Conservation (phyloP, 345 rosid species). For the Psidium friedrichsthalianum region DNA sequence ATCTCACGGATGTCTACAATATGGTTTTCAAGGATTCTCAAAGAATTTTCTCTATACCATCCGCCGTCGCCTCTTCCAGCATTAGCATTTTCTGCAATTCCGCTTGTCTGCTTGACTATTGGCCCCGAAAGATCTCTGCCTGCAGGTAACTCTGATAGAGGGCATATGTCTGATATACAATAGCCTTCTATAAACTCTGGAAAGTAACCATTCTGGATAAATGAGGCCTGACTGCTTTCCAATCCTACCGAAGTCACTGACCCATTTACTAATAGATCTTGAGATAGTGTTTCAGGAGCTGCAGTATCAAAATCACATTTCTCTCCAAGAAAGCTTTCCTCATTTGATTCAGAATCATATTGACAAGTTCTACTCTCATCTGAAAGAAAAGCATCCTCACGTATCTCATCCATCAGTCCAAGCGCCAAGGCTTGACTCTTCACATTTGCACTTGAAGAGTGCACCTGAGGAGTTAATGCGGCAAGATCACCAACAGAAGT, state of each 20-base stretch:
- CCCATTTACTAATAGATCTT: constrained; percentile 25
- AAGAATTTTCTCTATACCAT: constrained; percentile 57
- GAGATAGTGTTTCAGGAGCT: constrained; percentile 21
- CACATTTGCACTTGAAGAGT: constrained; percentile 13
- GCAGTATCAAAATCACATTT: constrained; percentile 23
- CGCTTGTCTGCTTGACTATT: constrained; percentile 13
- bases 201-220: constrained; percentile 22
- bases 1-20: constrained; percentile 47
- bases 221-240: constrained; percentile 45
- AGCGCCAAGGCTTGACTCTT: constrained; percentile 13
- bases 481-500: constrained; percentile 10
- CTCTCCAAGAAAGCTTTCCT: constrained; percentile 28
- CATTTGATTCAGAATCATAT: constrained; percentile 21
- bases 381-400: constrained; percentile 61
- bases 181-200: constrained; percentile 85
- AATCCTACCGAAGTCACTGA: constrained; percentile 25
- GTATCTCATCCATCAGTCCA: constrained; percentile 73
- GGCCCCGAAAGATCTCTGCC: constrained; percentile 28
- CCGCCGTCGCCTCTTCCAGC: constrained; percentile 47
- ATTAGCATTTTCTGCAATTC: constrained; percentile 24
- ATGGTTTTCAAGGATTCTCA: constrained; percentile 69
- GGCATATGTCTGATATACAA: constrained; percentile 45
- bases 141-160: constrained; percentile 44
- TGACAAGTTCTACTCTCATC: constrained; percentile 27
- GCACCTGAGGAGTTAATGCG: constrained; percentile 27